These are phyloP conservation scores for Cytospora leucostoma DNA, from an alignment of 2,329 filamentous ascomycete genomes.

Conservation along the genomic window DNA sequence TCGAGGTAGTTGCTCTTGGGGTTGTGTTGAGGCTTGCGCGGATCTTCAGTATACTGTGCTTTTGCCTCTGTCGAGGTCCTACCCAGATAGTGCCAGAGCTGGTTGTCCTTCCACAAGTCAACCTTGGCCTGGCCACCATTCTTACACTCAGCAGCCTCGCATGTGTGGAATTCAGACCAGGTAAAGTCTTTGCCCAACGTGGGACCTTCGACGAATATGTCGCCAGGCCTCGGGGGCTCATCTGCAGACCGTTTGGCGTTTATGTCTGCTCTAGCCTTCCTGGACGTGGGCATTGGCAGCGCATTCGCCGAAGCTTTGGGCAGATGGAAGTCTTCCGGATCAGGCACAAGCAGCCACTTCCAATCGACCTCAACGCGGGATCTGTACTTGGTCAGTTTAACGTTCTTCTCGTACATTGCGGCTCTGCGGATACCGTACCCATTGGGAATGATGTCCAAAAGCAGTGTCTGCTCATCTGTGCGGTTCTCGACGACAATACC, in stretches of 20 bases:
- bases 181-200: constrained; percentile 47
- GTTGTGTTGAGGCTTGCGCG: constrained; percentile 60
- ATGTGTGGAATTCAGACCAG: constrained; percentile 79
- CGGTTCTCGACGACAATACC: constrained; percentile 86
- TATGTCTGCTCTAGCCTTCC: constrained; percentile 65
- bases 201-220: constrained; percentile 60
- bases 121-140: constrained; percentile 68
- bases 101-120: constrained; percentile 70
- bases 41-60: constrained; percentile 87
- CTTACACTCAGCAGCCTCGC: constrained; percentile 44
- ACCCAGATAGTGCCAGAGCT: constrained; percentile 88
- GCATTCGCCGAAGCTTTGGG: constrained; percentile 75
- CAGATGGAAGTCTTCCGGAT: constrained; percentile 68
- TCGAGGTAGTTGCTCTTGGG: constrained; percentile 72
- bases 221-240: constrained; percentile 65
- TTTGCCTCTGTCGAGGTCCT: constrained; percentile 85
- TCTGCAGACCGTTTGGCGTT: constrained; percentile 65
- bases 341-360: constrained; percentile 78
- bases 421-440: constrained; percentile 58
- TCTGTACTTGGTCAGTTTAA: constrained; percentile 51
- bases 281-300: constrained; percentile 67
- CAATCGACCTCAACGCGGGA: constrained; percentile 78
- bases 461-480: constrained; percentile 69
- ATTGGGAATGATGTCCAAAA: constrained; percentile 82
- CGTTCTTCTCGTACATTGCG: constrained; percentile 13